Conservation (phyloP, 148 eudicot species). For the Persicaria tinctoria region DNA sequence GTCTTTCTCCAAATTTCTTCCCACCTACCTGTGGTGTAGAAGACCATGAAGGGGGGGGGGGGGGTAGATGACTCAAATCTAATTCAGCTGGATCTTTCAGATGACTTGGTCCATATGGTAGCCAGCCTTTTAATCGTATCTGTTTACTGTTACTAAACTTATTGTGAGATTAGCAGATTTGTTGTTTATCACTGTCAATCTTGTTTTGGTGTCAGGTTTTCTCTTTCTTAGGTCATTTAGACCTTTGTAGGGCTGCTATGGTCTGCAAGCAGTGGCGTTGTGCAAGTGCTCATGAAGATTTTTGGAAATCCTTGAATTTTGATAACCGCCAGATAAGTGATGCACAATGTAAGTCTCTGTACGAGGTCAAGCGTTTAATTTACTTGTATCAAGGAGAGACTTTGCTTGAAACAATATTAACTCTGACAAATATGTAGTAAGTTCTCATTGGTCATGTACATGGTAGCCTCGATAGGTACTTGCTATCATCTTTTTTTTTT, state of each 20-base stretch:
- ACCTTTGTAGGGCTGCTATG: too few relatives aligned
- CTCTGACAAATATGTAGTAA: too few relatives aligned
- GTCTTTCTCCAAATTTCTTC: slow-evolving; percentile 22
- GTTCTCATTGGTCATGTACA: too few relatives aligned
- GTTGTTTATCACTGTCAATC: not conserved
- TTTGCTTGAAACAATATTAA: too few relatives aligned
- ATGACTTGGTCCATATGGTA: slow-evolving; percentile 94
- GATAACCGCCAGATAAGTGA: slow-evolving; percentile 58
- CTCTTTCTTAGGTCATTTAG: too few relatives aligned
- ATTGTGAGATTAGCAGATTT: not conserved
- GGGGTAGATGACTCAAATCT: slow-evolving; percentile 33
- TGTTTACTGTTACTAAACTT: not conserved
- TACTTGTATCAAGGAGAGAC: too few relatives aligned
- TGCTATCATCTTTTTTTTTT: too few relatives aligned
- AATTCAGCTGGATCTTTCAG: slow-evolving; percentile 89
- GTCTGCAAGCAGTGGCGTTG: too few relatives aligned
- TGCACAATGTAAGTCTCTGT: slow-evolving; percentile 56
- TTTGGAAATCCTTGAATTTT: slow-evolving; percentile 81
- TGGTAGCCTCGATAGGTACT: too few relatives aligned
- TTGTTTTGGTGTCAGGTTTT: too few relatives aligned
- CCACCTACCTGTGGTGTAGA: slow-evolving; percentile 16
- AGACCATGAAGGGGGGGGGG: slow-evolving; percentile 17
- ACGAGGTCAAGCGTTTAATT: not conserved
- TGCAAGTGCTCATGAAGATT: slow-evolving; percentile 93
- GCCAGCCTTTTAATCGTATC: not conserved